Conservation (phyloP, 371 early-diverging fungal species). For the Syncephalis fuscata region DNA sequence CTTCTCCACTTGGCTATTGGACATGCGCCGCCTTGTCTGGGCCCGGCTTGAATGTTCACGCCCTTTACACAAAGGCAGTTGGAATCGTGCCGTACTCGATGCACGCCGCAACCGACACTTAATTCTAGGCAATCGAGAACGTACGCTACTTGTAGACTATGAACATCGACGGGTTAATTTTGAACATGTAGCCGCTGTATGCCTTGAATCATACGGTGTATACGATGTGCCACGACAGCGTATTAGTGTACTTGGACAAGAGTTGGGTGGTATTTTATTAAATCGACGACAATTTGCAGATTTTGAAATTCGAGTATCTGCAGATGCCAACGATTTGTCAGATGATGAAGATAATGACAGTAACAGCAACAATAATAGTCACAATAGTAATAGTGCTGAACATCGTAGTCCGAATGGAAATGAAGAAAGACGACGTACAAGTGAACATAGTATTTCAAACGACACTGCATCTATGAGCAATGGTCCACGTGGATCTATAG, state of each 20-base stretch:
- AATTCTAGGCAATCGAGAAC: conserved; percentile 52
- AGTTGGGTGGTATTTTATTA: conserved; percentile 44
- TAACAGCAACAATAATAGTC: too few relatives aligned
- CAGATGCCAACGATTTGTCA: conserved; percentile 1
- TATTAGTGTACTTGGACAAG: conserved; percentile 25
- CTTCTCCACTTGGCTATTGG: conserved; percentile 59
- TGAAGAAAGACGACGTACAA: too few relatives aligned
- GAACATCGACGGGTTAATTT: conserved; percentile 61
- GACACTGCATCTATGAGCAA: conserved; percentile 4
- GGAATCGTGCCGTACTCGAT: conserved; percentile 57
- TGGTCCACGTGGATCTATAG: too few relatives aligned
- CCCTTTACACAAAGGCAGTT: conserved; percentile 44
- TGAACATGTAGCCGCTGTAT: conserved; percentile 47
- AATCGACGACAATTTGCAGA: conserved; percentile 47
- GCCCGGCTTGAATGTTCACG: conserved; percentile 46
- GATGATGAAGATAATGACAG: too few relatives aligned
- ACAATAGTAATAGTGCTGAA: too few relatives aligned
- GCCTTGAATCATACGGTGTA: conserved; percentile 58
- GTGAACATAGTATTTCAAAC: too few relatives aligned
- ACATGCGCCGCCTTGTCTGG: conserved; percentile 46
- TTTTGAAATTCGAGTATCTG: conserved; percentile 33
- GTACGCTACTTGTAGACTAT: conserved; percentile 54
- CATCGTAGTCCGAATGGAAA: too few relatives aligned
- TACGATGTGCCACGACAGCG: conserved; percentile 25
- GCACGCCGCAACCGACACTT: conserved; percentile 37